Percentiles rank a stretch among this genome's conserved stretches.
Conservation (phyloP, 176 grass and related monocot species). For the Raddia guianensis region DNA sequence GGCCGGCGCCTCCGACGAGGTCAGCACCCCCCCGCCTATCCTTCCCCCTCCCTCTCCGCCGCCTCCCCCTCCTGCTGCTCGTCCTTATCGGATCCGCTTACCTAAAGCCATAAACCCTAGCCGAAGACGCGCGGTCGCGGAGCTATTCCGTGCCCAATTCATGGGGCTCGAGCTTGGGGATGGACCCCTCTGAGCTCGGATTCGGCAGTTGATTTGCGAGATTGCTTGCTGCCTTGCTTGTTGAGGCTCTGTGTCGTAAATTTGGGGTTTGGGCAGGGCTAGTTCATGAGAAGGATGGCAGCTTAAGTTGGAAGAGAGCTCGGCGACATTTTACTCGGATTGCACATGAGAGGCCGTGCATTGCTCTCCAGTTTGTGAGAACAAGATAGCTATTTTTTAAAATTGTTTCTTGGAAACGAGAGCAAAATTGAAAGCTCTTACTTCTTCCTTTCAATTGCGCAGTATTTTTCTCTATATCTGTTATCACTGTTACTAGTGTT, state of each 20-base stretch:
- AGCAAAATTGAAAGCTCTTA: background rate
- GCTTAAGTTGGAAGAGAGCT: background rate
- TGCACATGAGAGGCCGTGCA: conserved; percentile 4
- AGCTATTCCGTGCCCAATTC: conserved; percentile 34
- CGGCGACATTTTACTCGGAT: background rate
- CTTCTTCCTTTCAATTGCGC: background rate
- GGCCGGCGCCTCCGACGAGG: conserved; percentile 46
- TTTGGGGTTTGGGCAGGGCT: background rate
- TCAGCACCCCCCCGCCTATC: conserved; percentile 33
- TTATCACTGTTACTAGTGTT: background rate
- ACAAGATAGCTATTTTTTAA: background rate
- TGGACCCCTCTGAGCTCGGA: conserved; percentile 13
- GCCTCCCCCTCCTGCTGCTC: background rate
- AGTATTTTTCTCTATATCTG: background rate
- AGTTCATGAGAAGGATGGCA: background rate
- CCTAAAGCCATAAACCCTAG: conserved; percentile 51
- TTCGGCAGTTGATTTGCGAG: background rate
- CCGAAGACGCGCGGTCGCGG: conserved; percentile 19
- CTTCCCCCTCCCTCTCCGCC: background rate
- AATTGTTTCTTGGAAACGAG: conserved; percentile 4
- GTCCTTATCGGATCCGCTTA: conserved; percentile 42
- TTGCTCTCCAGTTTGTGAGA: conserved; percentile 16
- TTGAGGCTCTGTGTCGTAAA: background rate
- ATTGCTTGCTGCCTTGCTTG: conserved; percentile 33
- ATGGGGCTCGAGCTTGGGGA: background rate